phyloP scores from a whole-genome alignment of 202 grass and related monocot species.

The Elaeis oleifera region DNA sequence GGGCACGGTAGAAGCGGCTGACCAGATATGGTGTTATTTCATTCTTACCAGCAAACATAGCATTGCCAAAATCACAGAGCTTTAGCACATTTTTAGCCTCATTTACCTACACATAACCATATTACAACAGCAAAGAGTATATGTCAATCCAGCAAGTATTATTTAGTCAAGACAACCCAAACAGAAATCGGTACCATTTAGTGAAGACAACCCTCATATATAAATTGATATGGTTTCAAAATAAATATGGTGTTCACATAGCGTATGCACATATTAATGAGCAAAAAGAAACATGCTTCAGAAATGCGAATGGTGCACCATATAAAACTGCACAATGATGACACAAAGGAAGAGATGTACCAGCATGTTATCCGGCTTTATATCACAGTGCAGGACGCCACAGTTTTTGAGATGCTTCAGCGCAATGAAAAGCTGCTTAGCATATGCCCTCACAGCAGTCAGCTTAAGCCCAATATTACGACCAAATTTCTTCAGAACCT shows the following conservation, averaged over 20 bases:
- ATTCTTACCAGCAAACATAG: conserved; percentile 99
- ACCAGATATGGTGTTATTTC: conserved; percentile 98
- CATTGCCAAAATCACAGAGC: conserved; percentile 98
- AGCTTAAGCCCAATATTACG: conserved; percentile 98
- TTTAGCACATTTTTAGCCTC: conserved; percentile 98
- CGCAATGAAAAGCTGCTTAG: conserved; percentile 99
- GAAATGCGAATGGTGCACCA: not conserved
- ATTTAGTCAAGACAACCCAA: too few relatives aligned
- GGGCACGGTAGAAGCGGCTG: conserved; percentile 94
- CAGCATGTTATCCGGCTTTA: conserved; percentile 99
- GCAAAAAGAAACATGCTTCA: too few relatives aligned
- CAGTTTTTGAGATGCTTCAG: conserved; percentile 96
- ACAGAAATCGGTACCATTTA: too few relatives aligned
- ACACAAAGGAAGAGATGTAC: conserved; percentile 27
- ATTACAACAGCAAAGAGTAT: conserved; percentile 10
- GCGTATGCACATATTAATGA: too few relatives aligned
- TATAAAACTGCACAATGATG: conserved; percentile 8
- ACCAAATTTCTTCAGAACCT: conserved; percentile 99
- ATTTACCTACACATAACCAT: conserved; percentile 60
- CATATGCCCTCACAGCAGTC: conserved; percentile 96
- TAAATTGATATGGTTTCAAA: too few relatives aligned
- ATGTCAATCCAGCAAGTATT: not conserved
- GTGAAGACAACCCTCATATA: too few relatives aligned
- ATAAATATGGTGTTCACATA: too few relatives aligned
- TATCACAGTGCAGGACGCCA: conserved; percentile 96